phyloP scores from a whole-genome alignment of 352 stramenopile species.

The Phytophthora parvispora region DNA sequence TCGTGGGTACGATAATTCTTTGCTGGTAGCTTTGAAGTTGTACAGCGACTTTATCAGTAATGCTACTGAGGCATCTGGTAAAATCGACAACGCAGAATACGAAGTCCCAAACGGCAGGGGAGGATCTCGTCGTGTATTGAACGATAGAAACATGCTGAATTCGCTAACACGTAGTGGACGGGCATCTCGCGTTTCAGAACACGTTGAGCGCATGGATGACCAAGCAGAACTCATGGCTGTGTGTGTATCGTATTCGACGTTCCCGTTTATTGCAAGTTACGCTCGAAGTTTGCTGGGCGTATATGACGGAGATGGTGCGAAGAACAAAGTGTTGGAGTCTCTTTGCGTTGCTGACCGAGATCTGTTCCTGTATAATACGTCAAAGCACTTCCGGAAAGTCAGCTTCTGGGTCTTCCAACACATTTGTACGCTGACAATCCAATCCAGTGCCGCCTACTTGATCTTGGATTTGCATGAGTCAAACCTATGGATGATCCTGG shows the following conservation, averaged over 20 bases:
- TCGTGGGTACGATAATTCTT: slow-evolving; percentile 64
- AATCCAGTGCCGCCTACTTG: slow-evolving; percentile 82
- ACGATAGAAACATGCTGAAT: slow-evolving; percentile 70
- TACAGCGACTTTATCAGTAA: slow-evolving; percentile 81
- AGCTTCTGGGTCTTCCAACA: slow-evolving; percentile 86
- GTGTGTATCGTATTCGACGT: slow-evolving; percentile 85
- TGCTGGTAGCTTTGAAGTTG: slow-evolving; percentile 70
- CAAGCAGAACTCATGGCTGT: slow-evolving; percentile 79
- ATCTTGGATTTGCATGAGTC: slow-evolving; percentile 85
- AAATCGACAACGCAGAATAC: slow-evolving; percentile 31
- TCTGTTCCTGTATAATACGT: slow-evolving; percentile 73
- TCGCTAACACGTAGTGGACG: slow-evolving; percentile 75
- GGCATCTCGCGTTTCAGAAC: slow-evolving; percentile 60
- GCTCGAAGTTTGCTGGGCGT: slow-evolving; percentile 76
- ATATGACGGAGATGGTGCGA: slow-evolving; percentile 74
- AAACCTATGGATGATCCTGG: slow-evolving; percentile 86
- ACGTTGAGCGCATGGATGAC: slow-evolving; percentile 78
- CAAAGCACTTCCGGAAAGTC: slow-evolving; percentile 80
- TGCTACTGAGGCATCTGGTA: slow-evolving; percentile 10
- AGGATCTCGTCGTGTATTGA: slow-evolving; percentile 16
- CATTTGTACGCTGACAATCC: slow-evolving; percentile 79
- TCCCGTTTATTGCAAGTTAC: slow-evolving; percentile 90
- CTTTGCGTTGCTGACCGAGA: slow-evolving; percentile 66
- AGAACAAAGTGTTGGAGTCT: slow-evolving; percentile 65
- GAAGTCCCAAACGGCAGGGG: slow-evolving; percentile 31